phyloP scores from a whole-genome alignment of 2,329 filamentous ascomycete genomes.

The Alternaria atra region DNA sequence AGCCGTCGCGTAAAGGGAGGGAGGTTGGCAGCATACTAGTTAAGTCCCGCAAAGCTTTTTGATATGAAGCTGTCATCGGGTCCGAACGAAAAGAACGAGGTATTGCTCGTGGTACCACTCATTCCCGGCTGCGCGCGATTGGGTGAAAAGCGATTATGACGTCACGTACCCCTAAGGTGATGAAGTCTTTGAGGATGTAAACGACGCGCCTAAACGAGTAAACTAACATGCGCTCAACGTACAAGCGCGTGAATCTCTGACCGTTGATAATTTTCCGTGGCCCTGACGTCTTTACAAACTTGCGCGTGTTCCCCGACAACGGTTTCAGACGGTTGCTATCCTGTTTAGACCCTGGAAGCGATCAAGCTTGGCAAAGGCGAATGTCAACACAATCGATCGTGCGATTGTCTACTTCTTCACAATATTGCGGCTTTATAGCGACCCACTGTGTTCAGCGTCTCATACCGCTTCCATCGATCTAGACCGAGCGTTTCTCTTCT shows the following conservation, averaged over 20 bases:
- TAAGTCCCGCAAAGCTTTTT: conserved; percentile 41
- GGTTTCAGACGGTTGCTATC: conserved; percentile 24
- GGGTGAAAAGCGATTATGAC: conserved; percentile 35
- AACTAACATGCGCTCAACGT: background rate
- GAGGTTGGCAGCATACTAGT: conserved; percentile 34
- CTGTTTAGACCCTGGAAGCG: conserved; percentile 42
- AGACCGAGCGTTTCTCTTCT: conserved; percentile 9
- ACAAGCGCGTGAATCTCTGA: background rate
- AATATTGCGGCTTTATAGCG: conserved; percentile 9
- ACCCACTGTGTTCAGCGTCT: background rate
- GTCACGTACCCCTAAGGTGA: conserved; percentile 27
- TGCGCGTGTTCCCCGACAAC: background rate
- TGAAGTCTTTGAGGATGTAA: background rate
- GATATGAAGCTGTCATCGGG: conserved; percentile 45
- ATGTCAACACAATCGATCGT: conserved; percentile 15
- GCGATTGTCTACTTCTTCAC: conserved; percentile 12
- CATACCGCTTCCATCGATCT: conserved; percentile 11
- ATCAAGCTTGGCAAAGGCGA: conserved; percentile 40
- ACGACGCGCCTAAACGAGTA: background rate
- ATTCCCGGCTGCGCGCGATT: conserved; percentile 38
- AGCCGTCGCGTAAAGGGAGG: background rate
- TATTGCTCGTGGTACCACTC: conserved; percentile 31
- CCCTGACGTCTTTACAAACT: background rate
- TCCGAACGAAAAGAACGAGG: conserved; percentile 49
- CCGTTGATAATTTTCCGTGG: background rate